These are phyloP conservation scores for Cryptosporidium viatorum DNA, from an alignment of 169 alveolate genomes.

Conservation along the genomic window DNA sequence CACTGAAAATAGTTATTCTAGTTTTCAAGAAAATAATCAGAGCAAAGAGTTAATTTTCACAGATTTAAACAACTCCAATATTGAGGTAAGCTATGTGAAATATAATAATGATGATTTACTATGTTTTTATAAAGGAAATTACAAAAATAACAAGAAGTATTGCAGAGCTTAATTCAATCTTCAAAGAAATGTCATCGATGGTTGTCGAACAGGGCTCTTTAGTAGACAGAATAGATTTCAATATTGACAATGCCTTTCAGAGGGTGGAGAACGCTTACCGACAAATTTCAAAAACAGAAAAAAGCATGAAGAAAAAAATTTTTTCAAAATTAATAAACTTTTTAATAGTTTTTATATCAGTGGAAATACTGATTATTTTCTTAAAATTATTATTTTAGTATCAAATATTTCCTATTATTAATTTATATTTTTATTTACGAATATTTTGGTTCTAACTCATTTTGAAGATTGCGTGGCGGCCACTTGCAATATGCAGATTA, in stretches of 20 bases:
- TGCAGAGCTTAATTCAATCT: constrained; percentile 81
- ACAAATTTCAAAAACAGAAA: constrained; percentile 36
- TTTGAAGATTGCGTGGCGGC: constrained; percentile 76
- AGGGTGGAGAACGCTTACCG: constrained; percentile 36
- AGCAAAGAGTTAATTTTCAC: not conserved
- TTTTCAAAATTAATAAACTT: constrained; percentile 36
- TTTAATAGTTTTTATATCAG: constrained; percentile 6
- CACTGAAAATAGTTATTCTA: not conserved
- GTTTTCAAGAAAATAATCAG: not conserved
- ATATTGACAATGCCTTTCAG: constrained; percentile 75
- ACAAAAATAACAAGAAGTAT: constrained; percentile 81
- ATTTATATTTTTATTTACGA: not conserved
- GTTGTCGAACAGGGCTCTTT: constrained; percentile 86
- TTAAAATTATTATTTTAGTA: constrained; percentile 12
- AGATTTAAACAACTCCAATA: not conserved
- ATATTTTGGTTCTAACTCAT: not conserved
- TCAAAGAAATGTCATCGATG: constrained; percentile 83
- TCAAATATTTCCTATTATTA: not conserved
- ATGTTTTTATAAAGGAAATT: constrained; percentile 76
- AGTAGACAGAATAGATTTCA: constrained; percentile 85
- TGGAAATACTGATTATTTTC: constrained; percentile 27
- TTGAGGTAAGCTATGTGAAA: constrained; percentile 11
- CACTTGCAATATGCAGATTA: constrained; percentile 74
- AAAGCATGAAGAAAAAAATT: constrained; percentile 1
- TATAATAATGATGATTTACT: not conserved